Conservation (phyloP, 768 basidiomycete species). For the Kwoniella sp. region DNA sequence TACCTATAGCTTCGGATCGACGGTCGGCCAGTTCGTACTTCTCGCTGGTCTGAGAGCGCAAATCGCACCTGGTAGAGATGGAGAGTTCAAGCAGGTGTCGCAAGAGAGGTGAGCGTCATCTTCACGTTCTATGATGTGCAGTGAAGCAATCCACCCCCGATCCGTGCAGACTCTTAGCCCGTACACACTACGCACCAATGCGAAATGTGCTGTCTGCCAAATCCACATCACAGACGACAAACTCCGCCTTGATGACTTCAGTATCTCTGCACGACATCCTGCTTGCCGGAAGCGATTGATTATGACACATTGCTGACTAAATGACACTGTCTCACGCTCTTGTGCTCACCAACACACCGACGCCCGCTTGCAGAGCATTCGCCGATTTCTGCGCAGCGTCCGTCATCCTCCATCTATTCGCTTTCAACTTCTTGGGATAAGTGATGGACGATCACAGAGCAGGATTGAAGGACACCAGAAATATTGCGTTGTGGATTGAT, state of each 20-base stretch:
- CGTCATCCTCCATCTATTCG: slow-evolving; percentile 95
- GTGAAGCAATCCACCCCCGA: too few relatives aligned
- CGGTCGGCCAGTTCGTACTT: slow-evolving; percentile 95
- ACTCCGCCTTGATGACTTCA: too few relatives aligned
- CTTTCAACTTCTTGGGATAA: slow-evolving; percentile 95
- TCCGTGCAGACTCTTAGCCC: too few relatives aligned
- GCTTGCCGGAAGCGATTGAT: not conserved
- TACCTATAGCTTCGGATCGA: slow-evolving; percentile 82
- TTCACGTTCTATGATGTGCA: not conserved
- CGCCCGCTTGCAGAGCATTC: slow-evolving; percentile 72
- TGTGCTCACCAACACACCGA: not conserved
- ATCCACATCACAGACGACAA: too few relatives aligned
- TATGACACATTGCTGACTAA: too few relatives aligned
- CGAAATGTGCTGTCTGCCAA: too few relatives aligned
- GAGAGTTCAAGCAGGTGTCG: slow-evolving; percentile 79
- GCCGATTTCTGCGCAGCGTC: slow-evolving; percentile 96
- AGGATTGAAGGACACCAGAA: too few relatives aligned
- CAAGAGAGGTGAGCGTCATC: slow-evolving; percentile 75
- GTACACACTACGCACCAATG: too few relatives aligned
- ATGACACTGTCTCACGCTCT: not conserved
- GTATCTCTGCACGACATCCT: too few relatives aligned
- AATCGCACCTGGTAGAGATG: slow-evolving; percentile 67
- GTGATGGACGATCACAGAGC: not conserved
- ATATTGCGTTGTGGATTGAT: too few relatives aligned
- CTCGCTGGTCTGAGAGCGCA: slow-evolving; percentile 89